These are phyloP conservation scores for Suhomyces sp. DNA, from an alignment of 805 yeast genomes.

Conservation along the genomic window DNA sequence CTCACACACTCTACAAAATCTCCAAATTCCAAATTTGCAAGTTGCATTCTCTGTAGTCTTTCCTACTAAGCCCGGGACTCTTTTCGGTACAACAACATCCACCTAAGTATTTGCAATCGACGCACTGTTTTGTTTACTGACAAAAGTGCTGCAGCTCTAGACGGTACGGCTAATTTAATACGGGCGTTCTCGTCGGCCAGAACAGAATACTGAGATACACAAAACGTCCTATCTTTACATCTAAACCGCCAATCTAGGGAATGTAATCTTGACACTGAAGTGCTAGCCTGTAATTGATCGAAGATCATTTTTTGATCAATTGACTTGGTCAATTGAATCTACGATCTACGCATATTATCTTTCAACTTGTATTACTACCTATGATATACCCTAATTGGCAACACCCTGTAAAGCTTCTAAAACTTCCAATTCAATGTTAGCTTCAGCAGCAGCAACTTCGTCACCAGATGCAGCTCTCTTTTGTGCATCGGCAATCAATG, in stretches of 20 bases:
- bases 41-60: neutral
- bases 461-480: constrained; percentile 83
- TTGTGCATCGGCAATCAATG: constrained; percentile 88
- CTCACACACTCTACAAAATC: neutral
- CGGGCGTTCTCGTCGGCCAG: neutral
- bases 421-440: constrained; percentile 92
- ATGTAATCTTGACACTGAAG: no score
- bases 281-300: neutral
- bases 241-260: no score
- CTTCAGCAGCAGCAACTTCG: constrained; percentile 89
- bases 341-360: neutral
- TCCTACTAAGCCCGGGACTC: neutral
- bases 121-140: neutral
- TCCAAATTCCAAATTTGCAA: neutral
- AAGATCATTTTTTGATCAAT: no score
- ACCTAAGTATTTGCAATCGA: neutral
- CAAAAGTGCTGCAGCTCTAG: neutral
- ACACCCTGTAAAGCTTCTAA: constrained; percentile 88
- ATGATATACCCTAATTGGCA: constrained; percentile 52
- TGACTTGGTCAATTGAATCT: neutral
- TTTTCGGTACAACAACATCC: neutral
- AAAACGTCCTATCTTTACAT: no score
- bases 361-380: neutral
- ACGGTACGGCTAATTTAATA: neutral
- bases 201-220: no score